phyloP scores from a whole-genome alignment of 2,329 filamentous ascomycete genomes.

The Ambrosiella beaveri region DNA sequence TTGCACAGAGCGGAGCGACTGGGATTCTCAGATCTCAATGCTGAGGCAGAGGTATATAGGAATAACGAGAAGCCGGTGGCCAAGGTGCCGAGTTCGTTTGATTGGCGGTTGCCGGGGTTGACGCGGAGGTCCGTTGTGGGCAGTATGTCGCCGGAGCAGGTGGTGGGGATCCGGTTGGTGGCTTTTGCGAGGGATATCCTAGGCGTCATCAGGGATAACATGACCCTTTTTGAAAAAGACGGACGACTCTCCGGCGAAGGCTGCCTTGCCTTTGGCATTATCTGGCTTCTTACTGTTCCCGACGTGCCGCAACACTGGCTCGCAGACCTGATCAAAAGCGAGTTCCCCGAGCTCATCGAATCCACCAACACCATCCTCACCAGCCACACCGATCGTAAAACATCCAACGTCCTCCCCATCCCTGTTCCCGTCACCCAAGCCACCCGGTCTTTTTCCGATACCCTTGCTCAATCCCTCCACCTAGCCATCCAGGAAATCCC shows the following conservation, averaged over 20 bases:
- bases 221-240: constrained; percentile 14
- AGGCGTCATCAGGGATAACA: constrained; percentile 27
- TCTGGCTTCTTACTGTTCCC: constrained; percentile 49
- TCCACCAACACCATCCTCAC: no score
- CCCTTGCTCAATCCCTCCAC: constrained; percentile 18
- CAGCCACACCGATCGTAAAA: no score
- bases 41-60: constrained; percentile 27
- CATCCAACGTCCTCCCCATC: no score
- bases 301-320: constrained; percentile 30
- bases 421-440: not conserved
- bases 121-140: constrained; percentile 39
- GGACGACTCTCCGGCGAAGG: constrained; percentile 34
- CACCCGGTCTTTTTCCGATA: constrained; percentile 15
- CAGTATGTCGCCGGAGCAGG: constrained; percentile 52
- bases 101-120: constrained; percentile 21
- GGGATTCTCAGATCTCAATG: constrained; percentile 50
- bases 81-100: constrained; percentile 23
- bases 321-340: constrained; percentile 16
- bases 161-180: constrained; percentile 59
- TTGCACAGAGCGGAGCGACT: constrained; percentile 52
- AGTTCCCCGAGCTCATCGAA: constrained; percentile 16
- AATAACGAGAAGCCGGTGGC: constrained; percentile 16
- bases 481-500: constrained; percentile 20
- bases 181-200: constrained; percentile 54
- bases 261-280: constrained; percentile 64